A percentile compares a stretch with the other conserved stretches of the same genome.
phyloP scores from a whole-genome alignment of 148 eudicot species.

The Agrostemma githago region DNA sequence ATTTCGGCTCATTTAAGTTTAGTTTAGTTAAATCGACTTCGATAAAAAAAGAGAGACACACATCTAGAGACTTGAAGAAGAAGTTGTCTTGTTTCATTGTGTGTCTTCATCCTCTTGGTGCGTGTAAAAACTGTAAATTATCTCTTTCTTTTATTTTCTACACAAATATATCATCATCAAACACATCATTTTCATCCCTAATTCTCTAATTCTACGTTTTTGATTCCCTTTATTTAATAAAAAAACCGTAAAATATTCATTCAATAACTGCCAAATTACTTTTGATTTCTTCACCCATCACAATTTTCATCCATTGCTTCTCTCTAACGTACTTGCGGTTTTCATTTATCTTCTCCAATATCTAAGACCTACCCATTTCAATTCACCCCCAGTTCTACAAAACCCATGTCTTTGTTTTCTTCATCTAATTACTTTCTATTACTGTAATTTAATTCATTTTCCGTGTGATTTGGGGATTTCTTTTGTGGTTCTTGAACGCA shows the following conservation, averaged over 20 bases:
- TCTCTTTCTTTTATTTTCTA: conserved; percentile 1
- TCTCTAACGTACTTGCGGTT: neutral
- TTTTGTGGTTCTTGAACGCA: neutral
- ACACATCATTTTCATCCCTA: conserved; percentile 11
- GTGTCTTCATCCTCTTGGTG: conserved; percentile 26
- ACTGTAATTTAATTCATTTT: neutral
- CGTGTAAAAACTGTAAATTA: neutral
- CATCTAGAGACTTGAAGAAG: neutral
- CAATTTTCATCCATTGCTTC: neutral
- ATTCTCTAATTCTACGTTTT: neutral
- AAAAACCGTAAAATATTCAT: neutral
- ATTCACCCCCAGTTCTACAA: conserved; percentile 24
- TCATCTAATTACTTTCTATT: conserved; percentile 8
- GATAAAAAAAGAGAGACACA: neutral
- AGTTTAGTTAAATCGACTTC: too few species aligned
- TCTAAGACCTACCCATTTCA: conserved; percentile 30
- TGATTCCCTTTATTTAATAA: neutral
- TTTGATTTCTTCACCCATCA: neutral
- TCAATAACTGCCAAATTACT: conserved; percentile 2
- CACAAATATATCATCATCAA: neutral
- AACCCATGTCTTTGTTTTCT: conserved; percentile 48
- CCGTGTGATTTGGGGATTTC: neutral
- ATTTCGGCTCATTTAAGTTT: too few species aligned
- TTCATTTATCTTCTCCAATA: conserved; percentile 5
- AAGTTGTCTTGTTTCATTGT: neutral